Percentiles rank a stretch among this genome's conserved stretches.
These are phyloP conservation scores for Micractinium sp. DNA, from an alignment of 139 green algal species.

Conservation along the genomic window DNA sequence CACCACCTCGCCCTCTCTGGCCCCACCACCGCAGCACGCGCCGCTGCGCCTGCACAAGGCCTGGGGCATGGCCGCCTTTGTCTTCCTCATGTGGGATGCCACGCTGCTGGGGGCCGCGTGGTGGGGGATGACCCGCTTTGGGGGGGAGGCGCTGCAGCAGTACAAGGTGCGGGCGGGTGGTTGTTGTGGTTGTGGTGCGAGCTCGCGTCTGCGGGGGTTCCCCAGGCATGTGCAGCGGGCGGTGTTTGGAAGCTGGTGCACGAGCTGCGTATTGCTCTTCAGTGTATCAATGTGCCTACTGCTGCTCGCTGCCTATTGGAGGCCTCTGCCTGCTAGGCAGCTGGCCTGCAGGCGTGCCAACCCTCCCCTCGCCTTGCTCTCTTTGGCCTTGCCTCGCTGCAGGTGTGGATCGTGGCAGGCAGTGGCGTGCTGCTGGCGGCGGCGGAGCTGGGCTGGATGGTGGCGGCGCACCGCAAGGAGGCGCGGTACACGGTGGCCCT, in stretches of 20 bases:
- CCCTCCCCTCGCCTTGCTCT: not conserved
- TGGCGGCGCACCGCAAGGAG: not conserved
- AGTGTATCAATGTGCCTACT: not conserved
- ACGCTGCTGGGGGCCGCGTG: not conserved
- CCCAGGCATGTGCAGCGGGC: not conserved
- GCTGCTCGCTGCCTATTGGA: not conserved
- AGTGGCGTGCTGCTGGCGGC: not conserved
- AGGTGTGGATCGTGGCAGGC: slow-evolving; percentile 14
- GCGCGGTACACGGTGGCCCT: not conserved
- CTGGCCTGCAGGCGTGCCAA: not conserved
- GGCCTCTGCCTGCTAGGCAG: not conserved
- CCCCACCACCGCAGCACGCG: slow-evolving; percentile 16
- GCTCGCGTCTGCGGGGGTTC: not conserved
- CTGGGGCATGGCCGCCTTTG: slow-evolving; percentile 11
- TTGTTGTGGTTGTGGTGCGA: not conserved
- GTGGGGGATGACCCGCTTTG: not conserved
- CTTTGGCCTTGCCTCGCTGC: not conserved
- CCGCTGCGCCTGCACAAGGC: slow-evolving; percentile 19
- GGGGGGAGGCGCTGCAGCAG: not conserved
- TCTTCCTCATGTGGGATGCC: slow-evolving; percentile 17
- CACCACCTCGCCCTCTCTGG: not conserved
- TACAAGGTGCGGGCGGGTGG: not conserved
- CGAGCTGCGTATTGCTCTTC: not conserved
- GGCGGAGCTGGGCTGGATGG: not conserved
- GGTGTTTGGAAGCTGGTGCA: not conserved